Conservation (phyloP, 768 basidiomycete genomes). For the Panaeolus cyanescens region DNA sequence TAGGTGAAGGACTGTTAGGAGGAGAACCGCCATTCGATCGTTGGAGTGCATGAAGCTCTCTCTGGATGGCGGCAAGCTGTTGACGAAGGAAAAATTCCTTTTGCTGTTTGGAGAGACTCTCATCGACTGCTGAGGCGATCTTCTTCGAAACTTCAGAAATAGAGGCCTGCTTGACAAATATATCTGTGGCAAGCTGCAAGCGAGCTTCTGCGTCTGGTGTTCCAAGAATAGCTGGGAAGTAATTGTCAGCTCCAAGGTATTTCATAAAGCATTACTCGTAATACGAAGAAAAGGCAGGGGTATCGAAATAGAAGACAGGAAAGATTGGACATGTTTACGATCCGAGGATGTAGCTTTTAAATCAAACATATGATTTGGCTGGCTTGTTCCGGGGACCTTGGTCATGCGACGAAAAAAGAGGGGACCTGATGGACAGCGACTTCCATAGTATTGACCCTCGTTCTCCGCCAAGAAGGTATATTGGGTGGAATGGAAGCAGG, state of each 20-base stretch:
- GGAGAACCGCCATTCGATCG: conserved; percentile 23
- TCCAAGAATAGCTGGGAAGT: conserved; percentile 55
- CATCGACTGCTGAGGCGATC: conserved; percentile 79
- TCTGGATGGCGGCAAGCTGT: conserved; percentile 78
- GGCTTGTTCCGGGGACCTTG: neutral
- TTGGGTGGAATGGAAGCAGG: neutral
- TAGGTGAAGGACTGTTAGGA: conserved; percentile 15
- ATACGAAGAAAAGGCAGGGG: conserved; percentile 2
- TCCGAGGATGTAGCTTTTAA: neutral
- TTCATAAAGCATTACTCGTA: conserved; percentile 1
- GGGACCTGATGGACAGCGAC: neutral
- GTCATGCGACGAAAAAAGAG: neutral
- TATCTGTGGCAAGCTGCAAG: conserved; percentile 63
- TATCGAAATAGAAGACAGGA: neutral
- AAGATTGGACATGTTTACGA: neutral
- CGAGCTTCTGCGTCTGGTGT: conserved; percentile 63
- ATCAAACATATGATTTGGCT: neutral
- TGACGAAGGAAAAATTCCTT: conserved; percentile 87
- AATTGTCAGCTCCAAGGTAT: conserved; percentile 7
- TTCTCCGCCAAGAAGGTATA: neutral
- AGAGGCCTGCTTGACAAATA: conserved; percentile 75
- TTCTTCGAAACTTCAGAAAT: conserved; percentile 83
- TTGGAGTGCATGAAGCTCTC: conserved; percentile 65
- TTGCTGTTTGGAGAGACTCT: conserved; percentile 85
- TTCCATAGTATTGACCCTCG: neutral